Evolutionary conservation across 495 filamentous ascomycete genomes (phyloP).

Genomic region (Penicillium salamii): DNA sequence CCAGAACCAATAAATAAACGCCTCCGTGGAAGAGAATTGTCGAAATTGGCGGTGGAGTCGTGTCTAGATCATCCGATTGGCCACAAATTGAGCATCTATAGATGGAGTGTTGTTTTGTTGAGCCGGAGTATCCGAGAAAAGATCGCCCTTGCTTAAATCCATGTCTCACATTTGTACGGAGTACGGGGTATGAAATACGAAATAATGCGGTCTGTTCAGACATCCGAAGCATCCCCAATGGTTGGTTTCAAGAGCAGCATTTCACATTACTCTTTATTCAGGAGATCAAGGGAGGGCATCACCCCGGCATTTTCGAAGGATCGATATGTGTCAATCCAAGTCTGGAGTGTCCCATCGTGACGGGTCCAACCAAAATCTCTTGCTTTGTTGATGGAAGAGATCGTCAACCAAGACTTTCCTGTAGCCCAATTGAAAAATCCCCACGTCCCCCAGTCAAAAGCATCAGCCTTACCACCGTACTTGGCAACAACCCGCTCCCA

Average conservation of each 20-base stretch:
- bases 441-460: conserved; percentile 27
- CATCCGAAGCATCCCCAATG: too few relatives aligned
- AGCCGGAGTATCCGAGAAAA: too few relatives aligned
- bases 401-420: conserved; percentile 19
- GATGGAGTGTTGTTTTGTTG: too few relatives aligned
- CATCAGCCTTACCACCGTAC: conserved; percentile 17
- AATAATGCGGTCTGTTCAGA: too few relatives aligned
- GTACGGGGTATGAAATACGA: too few relatives aligned
- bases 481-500: conserved; percentile 28
- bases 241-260: too few relatives aligned
- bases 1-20: background rate
- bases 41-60: too few relatives aligned
- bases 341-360: conserved; percentile 13
- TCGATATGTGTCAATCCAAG: conserved; percentile 24
- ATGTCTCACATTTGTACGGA: too few relatives aligned
- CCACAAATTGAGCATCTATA: too few relatives aligned
- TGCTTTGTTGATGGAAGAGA: conserved; percentile 24
- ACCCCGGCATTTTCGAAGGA: conserved; percentile 22
- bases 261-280: background rate
- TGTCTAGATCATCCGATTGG: conserved; percentile 6
- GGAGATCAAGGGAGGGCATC: conserved; percentile 11
- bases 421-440: conserved; percentile 25
- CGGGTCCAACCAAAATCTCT: conserved; percentile 21
- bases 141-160: too few relatives aligned
- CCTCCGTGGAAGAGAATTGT: background rate